Evolutionary conservation across 2,329 filamentous ascomycete genomes (phyloP).

Genomic region (Aspergillus unguis): DNA sequence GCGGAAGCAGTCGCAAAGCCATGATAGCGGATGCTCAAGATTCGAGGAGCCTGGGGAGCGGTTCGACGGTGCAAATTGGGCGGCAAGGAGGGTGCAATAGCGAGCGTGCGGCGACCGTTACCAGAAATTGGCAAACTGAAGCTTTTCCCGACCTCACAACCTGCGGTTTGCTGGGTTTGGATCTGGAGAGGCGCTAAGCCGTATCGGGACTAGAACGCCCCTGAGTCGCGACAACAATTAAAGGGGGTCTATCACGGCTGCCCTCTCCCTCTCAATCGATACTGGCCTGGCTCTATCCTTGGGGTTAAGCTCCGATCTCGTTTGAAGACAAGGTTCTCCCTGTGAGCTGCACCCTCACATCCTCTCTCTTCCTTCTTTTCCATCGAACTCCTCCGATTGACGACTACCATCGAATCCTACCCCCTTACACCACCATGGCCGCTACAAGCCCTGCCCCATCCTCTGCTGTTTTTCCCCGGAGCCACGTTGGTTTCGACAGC

Average conservation of each 20-base stretch:
- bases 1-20: conserved; percentile 27
- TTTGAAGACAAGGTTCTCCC: conserved; percentile 10
- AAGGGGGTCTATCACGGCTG: conserved; percentile 20
- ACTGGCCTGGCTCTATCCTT: conserved; percentile 13
- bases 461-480: conserved; percentile 72
- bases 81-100: not conserved
- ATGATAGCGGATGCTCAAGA: conserved; percentile 16
- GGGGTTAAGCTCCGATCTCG: conserved; percentile 14
- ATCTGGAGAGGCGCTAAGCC: conserved; percentile 32
- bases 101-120: conserved; percentile 4
- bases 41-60: conserved; percentile 5
- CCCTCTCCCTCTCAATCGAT: conserved; percentile 17
- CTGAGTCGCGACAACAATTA: conserved; percentile 35
- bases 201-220: conserved; percentile 32
- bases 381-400: conserved; percentile 21
- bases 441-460: conserved; percentile 52
- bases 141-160: conserved; percentile 15
- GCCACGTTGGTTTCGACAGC: conserved; percentile 99
- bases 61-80: not conserved
- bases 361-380: conserved; percentile 14
- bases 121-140: conserved; percentile 18
- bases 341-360: conserved; percentile 8
- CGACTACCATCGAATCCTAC: conserved; percentile 19
- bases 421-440: conserved; percentile 57
- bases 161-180: conserved; percentile 20